These are phyloP conservation scores for Chrysosporium keratinophilum DNA, from an alignment of 2,329 filamentous ascomycete genomes.

Conservation along the genomic window DNA sequence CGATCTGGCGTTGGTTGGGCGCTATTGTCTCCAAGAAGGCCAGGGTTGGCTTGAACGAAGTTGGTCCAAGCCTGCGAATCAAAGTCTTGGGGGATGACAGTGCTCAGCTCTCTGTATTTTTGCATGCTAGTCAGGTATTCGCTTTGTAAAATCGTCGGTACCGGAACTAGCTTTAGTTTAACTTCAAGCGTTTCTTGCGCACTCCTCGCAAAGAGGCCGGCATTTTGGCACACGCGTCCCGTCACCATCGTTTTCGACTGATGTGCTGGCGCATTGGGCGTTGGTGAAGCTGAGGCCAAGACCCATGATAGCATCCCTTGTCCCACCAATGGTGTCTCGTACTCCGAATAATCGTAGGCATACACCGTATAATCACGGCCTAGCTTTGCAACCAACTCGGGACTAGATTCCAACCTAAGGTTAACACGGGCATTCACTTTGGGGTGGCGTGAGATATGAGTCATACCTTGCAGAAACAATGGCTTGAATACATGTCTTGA, in stretches of 20 bases:
- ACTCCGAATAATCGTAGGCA: slow-evolving; percentile 91
- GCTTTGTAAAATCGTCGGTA: slow-evolving; percentile 54
- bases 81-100: slow-evolving; percentile 48
- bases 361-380: slow-evolving; percentile 90
- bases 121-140: slow-evolving; percentile 54
- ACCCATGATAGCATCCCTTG: slow-evolving; percentile 90
- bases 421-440: slow-evolving; percentile 6
- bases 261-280: slow-evolving; percentile 45
- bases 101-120: slow-evolving; percentile 49
- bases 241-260: slow-evolving; percentile 63
- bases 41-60: slow-evolving; percentile 62
- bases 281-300: slow-evolving; percentile 51
- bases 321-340: slow-evolving; percentile 82
- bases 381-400: slow-evolving; percentile 66
- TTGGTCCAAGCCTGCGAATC: slow-evolving; percentile 69
- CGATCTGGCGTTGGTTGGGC: slow-evolving; percentile 21
- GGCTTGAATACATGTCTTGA: slow-evolving; percentile 76
- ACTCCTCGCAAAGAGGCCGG: slow-evolving; percentile 73
- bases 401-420: slow-evolving; percentile 44
- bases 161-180: slow-evolving; percentile 72
- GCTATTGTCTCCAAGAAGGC: slow-evolving; percentile 24
- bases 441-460: slow-evolving; percentile 4
- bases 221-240: slow-evolving; percentile 78
- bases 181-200: slow-evolving; percentile 82
- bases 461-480: slow-evolving; percentile 54